These are phyloP conservation scores for Nannochloropsis oceanica DNA, from an alignment of 108 stramenopile species.

Conservation along the genomic window DNA sequence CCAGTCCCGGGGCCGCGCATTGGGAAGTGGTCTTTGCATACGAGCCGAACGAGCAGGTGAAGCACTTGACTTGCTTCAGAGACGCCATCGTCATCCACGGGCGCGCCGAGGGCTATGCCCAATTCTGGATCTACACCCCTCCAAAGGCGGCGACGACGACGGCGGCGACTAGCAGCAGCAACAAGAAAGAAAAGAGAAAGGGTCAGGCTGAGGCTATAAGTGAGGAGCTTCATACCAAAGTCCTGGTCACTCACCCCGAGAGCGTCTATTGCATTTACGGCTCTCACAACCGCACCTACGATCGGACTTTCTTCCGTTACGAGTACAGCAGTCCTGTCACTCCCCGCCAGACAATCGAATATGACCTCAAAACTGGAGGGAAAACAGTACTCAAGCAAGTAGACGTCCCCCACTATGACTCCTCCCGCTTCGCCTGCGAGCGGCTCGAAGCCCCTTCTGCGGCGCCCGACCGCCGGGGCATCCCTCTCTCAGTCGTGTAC, in stretches of 20 bases:
- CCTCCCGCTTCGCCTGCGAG: conserved; percentile 53
- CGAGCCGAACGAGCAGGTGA: conserved; percentile 14
- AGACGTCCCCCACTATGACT: conserved; percentile 66
- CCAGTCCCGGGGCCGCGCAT: conserved; percentile 10
- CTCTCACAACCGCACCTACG: conserved; percentile 49
- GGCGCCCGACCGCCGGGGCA: conserved; percentile 60
- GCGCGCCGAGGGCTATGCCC: conserved; percentile 31
- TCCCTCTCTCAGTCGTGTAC: conserved; percentile 65
- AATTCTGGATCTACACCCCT: conserved; percentile 32
- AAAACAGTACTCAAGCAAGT: conserved; percentile 51
- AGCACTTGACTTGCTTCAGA: conserved; percentile 40
- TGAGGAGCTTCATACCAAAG: background rate
- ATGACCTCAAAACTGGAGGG: conserved; percentile 12
- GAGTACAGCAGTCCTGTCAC: conserved; percentile 53
- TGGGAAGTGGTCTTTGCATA: conserved; percentile 42
- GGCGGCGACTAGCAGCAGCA: background rate
- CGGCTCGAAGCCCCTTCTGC: conserved; percentile 41
- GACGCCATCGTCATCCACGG: conserved; percentile 43
- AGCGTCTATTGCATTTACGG: conserved; percentile 54
- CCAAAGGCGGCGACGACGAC: background rate
- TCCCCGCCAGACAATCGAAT: conserved; percentile 45
- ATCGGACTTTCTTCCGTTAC: conserved; percentile 53
- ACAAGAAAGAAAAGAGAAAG: background rate
- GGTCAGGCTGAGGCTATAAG: background rate
- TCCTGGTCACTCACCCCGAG: conserved; percentile 36